Evolutionary conservation across 1,284 basidiomycete genomes (phyloP), one percentile per base, ranked within the genome.

Genomic region (Amylostereum chailletii): DNA sequence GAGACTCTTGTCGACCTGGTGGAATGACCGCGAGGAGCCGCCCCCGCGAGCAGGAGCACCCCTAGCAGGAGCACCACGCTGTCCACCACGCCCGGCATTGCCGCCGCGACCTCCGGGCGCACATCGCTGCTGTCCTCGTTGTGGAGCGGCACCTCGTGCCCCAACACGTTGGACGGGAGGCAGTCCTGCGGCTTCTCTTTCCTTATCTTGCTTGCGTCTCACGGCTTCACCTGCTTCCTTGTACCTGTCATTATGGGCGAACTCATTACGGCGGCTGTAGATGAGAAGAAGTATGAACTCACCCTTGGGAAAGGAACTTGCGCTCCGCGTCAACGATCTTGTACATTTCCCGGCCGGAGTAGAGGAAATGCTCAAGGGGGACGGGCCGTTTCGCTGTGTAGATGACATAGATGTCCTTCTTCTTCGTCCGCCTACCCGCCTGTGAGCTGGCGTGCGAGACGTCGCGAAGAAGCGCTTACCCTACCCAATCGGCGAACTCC

Each of bases 401-500:
- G 57, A 99, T 98, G 48, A 99, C 96, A 65, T 98, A 99, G 51
- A 99, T 97, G 60, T 99, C 94, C 68, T 98, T 99, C 74, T 94
- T 96, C 74, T 99, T 99, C 1, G 96, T 99, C 7, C 96, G 88
- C 2, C 96, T 95, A 55, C 33, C 29, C 40, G 46, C 49, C 10
- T 48, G 50, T 27, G 10, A 45, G 42, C 46, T 29, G 6, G 43
- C 27, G 29, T 27, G 9, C 33, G 45, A 45, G 42, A 47, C 50
- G 31, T 52, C n/a, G 31, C 52, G 41, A 50, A 46, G 37, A 41
- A 32, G 29, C n/a, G 65, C 84, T 61, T 63, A 95, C 93, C 94
- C 96, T 52, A 99, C 95, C 96, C 96, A 99, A 60, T 95, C 94
- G 1, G 96, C 96, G 63, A 99, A 99, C 63, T 99, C 96, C 60